These are phyloP conservation scores for Pythium biforme DNA, from an alignment of 352 stramenopile species.

Conservation along the genomic window DNA sequence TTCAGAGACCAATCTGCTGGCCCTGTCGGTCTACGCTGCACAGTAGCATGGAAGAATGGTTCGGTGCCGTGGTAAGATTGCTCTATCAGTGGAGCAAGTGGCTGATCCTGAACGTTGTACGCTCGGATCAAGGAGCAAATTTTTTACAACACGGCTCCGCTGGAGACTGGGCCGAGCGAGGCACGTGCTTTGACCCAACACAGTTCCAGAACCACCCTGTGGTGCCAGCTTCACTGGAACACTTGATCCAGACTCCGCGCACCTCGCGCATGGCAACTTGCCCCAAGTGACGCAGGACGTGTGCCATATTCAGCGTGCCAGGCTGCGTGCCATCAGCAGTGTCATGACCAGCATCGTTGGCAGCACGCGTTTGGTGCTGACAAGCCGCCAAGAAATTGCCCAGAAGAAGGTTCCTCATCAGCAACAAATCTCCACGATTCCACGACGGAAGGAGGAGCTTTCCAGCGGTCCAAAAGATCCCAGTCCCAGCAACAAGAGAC, in stretches of 20 bases:
- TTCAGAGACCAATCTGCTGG: too few species aligned
- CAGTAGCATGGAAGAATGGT: too few species aligned
- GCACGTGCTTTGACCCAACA: background rate
- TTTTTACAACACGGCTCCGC: too few species aligned
- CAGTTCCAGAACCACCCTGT: background rate
- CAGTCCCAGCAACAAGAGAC: background rate
- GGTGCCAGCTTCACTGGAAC: background rate
- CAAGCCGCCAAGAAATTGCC: background rate
- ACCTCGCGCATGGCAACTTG: background rate
- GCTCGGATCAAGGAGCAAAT: too few species aligned
- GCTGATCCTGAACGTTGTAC: too few species aligned
- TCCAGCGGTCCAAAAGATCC: background rate
- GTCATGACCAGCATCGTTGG: background rate
- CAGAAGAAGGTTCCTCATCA: background rate
- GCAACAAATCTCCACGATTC: background rate
- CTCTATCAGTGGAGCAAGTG: too few species aligned
- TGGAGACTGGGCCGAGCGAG: too few species aligned
- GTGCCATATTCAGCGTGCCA: background rate
- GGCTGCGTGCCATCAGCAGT: background rate
- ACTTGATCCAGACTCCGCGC: background rate
- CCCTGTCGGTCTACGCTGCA: too few species aligned
- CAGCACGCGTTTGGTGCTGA: background rate
- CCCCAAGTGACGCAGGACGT: background rate
- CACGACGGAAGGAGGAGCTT: background rate
- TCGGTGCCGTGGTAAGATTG: too few species aligned